A percentile compares a stretch with the other conserved stretches of the same genome.
Conservation (phyloP, 768 basidiomycete genomes). For the Amanita pallidorosea region DNA sequence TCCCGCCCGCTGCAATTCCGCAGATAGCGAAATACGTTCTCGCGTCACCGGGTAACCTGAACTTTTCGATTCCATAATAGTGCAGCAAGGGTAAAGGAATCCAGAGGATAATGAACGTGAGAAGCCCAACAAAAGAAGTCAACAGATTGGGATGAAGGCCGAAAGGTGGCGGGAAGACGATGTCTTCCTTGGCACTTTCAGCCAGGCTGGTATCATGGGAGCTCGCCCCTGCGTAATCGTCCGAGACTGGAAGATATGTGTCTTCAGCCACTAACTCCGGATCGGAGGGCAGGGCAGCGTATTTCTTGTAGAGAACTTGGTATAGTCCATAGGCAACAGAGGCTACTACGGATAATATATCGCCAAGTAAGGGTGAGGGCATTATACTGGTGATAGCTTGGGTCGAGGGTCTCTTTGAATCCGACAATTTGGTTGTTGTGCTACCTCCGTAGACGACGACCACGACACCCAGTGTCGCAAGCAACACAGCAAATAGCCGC, state of each 20-base stretch:
- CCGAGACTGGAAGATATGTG: slow-evolving; percentile 35
- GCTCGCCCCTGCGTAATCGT: slow-evolving; percentile 20
- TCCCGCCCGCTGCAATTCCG: slow-evolving; percentile 61
- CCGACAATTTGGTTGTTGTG: slow-evolving; percentile 13
- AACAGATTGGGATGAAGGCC: slow-evolving; percentile 79
- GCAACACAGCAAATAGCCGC: slow-evolving; percentile 57
- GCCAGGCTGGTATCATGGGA: slow-evolving; percentile 7
- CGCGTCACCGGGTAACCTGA: slow-evolving; percentile 47
- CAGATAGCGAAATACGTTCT: slow-evolving; percentile 39
- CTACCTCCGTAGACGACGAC: slow-evolving; percentile 76
- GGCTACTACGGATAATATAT: slow-evolving; percentile 60
- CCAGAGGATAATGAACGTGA: slow-evolving; percentile 69
- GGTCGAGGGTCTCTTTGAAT: slow-evolving; percentile 8
- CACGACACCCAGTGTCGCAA: slow-evolving; percentile 76
- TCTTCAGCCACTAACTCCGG: slow-evolving; percentile 34
- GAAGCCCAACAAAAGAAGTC: slow-evolving; percentile 70
- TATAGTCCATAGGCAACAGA: slow-evolving; percentile 68
- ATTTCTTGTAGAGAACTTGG: slow-evolving; percentile 79
- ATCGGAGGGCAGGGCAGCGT: slow-evolving; percentile 60
- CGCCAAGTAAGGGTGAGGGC: slow-evolving; percentile 55
- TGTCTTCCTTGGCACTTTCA: slow-evolving; percentile 3
- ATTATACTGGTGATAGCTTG: slow-evolving; percentile 11
- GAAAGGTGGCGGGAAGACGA: slow-evolving; percentile 56
- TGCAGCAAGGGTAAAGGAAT: slow-evolving; percentile 70
- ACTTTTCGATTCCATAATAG: slow-evolving; percentile 50